Percentiles rank a stretch among this genome's conserved stretches.
Evolutionary conservation across 2,329 filamentous ascomycete genomes (phyloP).

Genomic region (Aschersonia sp.): DNA sequence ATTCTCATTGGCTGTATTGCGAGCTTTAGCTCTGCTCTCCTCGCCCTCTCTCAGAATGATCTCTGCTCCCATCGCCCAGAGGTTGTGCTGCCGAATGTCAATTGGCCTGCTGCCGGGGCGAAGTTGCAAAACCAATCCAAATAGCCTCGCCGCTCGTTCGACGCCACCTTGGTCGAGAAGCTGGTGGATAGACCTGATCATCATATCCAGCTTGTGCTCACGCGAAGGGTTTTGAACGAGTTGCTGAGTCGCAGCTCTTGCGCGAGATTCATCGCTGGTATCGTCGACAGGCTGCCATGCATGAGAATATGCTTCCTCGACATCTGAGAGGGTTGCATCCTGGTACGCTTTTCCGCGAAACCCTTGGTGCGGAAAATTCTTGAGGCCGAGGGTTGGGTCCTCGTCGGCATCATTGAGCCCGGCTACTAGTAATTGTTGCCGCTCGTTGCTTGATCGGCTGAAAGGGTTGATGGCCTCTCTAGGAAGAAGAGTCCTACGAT

Average conservation of each 20-base stretch:
- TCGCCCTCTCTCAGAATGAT: constrained; percentile 54
- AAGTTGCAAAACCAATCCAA: constrained; percentile 56
- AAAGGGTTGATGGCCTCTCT: constrained; percentile 34
- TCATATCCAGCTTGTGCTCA: constrained; percentile 42
- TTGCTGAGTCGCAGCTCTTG: not conserved
- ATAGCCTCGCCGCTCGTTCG: constrained; percentile 55
- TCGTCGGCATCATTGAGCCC: constrained; percentile 33
- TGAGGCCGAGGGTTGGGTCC: constrained; percentile 20
- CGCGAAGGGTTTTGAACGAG: constrained; percentile 8
- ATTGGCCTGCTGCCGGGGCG: constrained; percentile 25
- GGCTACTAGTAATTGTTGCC: constrained; percentile 37
- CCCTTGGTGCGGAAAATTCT: constrained; percentile 37
- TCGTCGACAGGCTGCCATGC: not conserved
- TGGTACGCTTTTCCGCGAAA: constrained; percentile 3
- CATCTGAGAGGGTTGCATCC: constrained; percentile 1
- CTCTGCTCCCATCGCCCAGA: constrained; percentile 79
- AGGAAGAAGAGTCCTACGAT: constrained; percentile 9
- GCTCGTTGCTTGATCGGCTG: constrained; percentile 35
- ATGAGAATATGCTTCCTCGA: constrained; percentile 32
- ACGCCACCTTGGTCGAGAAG: constrained; percentile 60
- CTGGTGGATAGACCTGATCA: constrained; percentile 57
- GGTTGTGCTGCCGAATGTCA: constrained; percentile 52
- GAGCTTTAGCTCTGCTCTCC: constrained; percentile 7
- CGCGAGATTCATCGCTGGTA: not conserved
- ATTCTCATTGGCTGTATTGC: not conserved